Evolutionary conservation across 1,284 basidiomycete species (phyloP), one percentile per base, ranked within the genome.

Genomic region (Austroboletus olivaceoglutinosus): DNA sequence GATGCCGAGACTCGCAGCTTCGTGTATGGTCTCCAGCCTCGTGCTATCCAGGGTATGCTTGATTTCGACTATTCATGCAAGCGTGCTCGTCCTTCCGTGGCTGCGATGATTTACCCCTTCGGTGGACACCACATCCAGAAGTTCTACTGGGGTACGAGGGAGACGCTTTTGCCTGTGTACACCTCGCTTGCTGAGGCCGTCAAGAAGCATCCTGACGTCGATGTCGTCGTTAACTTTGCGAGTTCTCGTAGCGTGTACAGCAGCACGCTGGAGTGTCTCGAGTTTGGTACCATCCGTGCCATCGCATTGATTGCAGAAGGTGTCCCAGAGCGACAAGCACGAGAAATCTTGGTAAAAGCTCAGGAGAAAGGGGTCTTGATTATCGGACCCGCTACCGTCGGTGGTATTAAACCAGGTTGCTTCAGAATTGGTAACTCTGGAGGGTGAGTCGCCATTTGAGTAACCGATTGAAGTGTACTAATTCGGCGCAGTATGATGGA

Each of bases 31-130:
- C 89, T 99, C 57, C 96, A 99, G 77, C 96, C 96, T 43, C 93
- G 97, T 69, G 97, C 97, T 42, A 98, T 99, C 73, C 97, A 99
- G 75, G 96, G 96, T 67, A 99, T 99, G 97, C 89, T 99, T 62
- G 96, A 99, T 82, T 99, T 99, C 64, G 96, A 99, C 80, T 99
- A 89, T 76, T 93, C 93, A 16, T 99, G 97, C 73, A 96, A 96
- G 30, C 91, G 97, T 58, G 73, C 82, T 55, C 83, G 86, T n/a
- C 95, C 96, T 43, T 93, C 89, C 48, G 96, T 99, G 58, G 96
- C 96, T 36, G 96, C 97, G 49, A 99, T 99, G 96, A 98, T 99
- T 73, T 99, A 99, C 74, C 97, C 97, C 69, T 99, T 99, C 75
- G 96, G 96, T 70, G 96, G 96, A 30, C 96, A 98, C 76, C 96